Evolutionary conservation across 2,329 filamentous ascomycete genomes (phyloP).

Genomic region (Hypomyces perniciosus): DNA sequence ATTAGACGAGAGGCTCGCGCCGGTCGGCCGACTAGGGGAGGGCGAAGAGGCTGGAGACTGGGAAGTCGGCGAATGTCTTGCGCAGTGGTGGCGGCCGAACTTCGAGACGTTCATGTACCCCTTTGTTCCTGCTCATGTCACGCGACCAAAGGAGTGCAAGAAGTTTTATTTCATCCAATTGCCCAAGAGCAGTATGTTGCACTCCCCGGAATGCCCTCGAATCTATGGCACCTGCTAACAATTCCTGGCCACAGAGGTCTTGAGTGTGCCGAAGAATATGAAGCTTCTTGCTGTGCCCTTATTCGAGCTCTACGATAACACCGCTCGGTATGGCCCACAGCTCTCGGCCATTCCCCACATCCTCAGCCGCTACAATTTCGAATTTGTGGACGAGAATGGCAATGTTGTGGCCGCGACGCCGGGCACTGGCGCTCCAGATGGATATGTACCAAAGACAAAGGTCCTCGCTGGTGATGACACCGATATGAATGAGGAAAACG

Average conservation of each 20-base stretch:
- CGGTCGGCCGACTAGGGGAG: slow-evolving; percentile 79
- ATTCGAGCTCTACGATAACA: slow-evolving; percentile 98
- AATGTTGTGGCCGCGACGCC: slow-evolving; percentile 82
- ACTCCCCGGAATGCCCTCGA: background rate
- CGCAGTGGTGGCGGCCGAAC: slow-evolving; percentile 98
- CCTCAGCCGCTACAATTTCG: slow-evolving; percentile 92
- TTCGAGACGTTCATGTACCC: slow-evolving; percentile 99
- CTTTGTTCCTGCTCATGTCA: slow-evolving; percentile 93
- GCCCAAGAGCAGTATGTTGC: slow-evolving; percentile 69
- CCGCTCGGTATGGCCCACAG: slow-evolving; percentile 87
- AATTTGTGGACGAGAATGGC: slow-evolving; percentile 91
- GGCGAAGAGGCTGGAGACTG: slow-evolving; percentile 81
- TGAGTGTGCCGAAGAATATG: slow-evolving; percentile 99
- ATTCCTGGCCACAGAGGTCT: slow-evolving; percentile 58
- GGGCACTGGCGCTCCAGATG: slow-evolving; percentile 54
- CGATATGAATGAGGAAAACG: slow-evolving; percentile 52
- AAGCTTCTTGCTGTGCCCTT: slow-evolving; percentile 94
- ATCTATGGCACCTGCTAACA: background rate
- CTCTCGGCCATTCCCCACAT: slow-evolving; percentile 94
- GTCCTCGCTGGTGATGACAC: slow-evolving; percentile 59
- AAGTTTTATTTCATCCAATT: slow-evolving; percentile 97
- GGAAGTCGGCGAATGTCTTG: slow-evolving; percentile 89
- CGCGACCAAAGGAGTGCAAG: slow-evolving; percentile 96
- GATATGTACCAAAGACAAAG: slow-evolving; percentile 58
- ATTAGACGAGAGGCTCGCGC: slow-evolving; percentile 87